Evolutionary conservation across 2,329 filamentous ascomycete genomes (phyloP).

Genomic region (Hysterium pulicare): DNA sequence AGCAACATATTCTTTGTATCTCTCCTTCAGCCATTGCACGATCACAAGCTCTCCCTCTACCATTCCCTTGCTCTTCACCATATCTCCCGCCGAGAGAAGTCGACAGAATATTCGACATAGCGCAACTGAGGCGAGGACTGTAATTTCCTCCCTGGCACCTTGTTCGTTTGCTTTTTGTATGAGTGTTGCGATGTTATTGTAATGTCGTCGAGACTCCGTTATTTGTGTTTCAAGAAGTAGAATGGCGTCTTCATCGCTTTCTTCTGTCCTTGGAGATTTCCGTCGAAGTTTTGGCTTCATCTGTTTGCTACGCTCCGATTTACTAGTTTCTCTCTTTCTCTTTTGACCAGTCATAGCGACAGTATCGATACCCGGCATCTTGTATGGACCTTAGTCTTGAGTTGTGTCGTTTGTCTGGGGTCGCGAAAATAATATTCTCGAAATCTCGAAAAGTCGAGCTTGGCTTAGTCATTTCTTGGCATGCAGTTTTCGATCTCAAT

Average conservation of each 20-base stretch:
- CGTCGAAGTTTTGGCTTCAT: constrained; percentile 37
- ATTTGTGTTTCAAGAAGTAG: constrained; percentile 76
- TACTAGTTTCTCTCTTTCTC: constrained; percentile 40
- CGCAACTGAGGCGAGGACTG: constrained; percentile 70
- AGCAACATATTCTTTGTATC: constrained; percentile 67
- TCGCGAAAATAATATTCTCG: constrained; percentile 3
- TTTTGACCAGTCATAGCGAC: constrained; percentile 36
- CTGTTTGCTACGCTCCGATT: constrained; percentile 31
- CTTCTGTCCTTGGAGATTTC: constrained; percentile 25
- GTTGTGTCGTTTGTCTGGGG: constrained; percentile 1
- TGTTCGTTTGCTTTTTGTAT: constrained; percentile 55
- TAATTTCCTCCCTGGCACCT: constrained; percentile 51
- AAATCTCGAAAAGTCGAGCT: constrained; percentile 20
- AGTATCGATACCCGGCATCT: constrained; percentile 36
- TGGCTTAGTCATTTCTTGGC: constrained; percentile 25
- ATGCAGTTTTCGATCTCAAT: constrained; percentile 8
- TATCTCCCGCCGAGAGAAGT: constrained; percentile 68
- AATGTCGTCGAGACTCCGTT: constrained; percentile 80
- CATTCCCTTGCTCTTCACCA: constrained; percentile 62
- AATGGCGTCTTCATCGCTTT: constrained; percentile 62
- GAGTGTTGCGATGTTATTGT: constrained; percentile 81
- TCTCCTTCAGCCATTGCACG: constrained; percentile 72
- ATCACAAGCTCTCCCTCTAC: constrained; percentile 73
- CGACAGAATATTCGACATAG: constrained; percentile 84
- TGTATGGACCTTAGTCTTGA: background rate